Conservation (phyloP, 1,284 basidiomycete genomes). For the Microbotryomycetes sp. region DNA sequence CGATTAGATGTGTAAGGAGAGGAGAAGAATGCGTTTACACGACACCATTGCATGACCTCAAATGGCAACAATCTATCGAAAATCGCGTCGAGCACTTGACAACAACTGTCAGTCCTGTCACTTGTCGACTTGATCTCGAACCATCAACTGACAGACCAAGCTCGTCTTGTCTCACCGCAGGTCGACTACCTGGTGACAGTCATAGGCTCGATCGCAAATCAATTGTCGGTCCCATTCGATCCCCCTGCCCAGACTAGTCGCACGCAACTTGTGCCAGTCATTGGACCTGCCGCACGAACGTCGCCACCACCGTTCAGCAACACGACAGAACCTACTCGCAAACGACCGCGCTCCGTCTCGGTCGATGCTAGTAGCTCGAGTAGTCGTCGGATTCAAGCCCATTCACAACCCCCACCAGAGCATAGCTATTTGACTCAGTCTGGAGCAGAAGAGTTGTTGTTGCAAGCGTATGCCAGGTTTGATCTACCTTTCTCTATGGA, state of each 20-base stretch:
- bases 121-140: no score
- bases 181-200: neutral
- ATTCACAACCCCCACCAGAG: neutral
- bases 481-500: neutral
- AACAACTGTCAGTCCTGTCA: neutral
- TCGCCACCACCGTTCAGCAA: neutral
- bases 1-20: neutral
- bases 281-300: neutral
- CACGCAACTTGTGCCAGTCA: neutral
- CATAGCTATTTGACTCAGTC: neutral
- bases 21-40: conserved; percentile 2
- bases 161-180: neutral
- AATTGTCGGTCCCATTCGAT: neutral
- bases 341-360: neutral
- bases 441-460: neutral
- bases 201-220: neutral
- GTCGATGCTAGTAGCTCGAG: neutral
- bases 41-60: neutral
- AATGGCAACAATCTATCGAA: conserved; percentile 2
- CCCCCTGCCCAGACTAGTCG: neutral
- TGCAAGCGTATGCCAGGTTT: conserved; percentile 4
- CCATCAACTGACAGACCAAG: no score
- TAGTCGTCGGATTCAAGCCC: neutral
- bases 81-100: neutral
- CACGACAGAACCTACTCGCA: neutral